Evolutionary conservation across 345 rosid genomes (phyloP), one percentile per base, ranked within the genome.

Genomic region (Adansonia digitata): DNA sequence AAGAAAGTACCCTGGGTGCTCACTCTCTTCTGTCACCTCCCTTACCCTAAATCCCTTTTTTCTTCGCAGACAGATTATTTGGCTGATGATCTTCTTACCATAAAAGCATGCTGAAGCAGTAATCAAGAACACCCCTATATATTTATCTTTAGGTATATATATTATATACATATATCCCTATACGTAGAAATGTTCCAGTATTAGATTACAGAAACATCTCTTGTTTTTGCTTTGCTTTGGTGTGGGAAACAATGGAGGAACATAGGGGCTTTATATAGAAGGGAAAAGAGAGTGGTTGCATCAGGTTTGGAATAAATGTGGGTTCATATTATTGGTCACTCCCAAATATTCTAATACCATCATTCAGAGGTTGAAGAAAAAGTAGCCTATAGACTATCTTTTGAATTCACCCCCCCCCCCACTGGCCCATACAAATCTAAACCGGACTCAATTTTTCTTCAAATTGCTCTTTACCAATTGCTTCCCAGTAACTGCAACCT

Each of bases 11-110:
- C 92, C 85, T 88, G 84, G 85, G 98, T 93, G 98, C 98, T 93
- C 98, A 90, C 98, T 93, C 94, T 93, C 97, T 93, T 91, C 98
- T 93, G 98, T 93, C 97, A 91, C 91, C 94, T 77, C 89, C 67
- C 81, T 80, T 87, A 84, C 89, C 88, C 81, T 75, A 22, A 59
- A 72, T 18, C 12, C 42, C 75, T 4, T n/a, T 46, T 14, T 20
- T 52, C 14, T 7, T 11, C 31, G 73, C 42, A 39, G 34, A 66
- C 48, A 43, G 48, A 12, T 43, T 43, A 43, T 43, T 43, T 1
- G 14, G 34, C 34, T 31, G 34, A 31, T 31, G n/a, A n/a, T n/a
- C 34, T 31, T 31, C 34, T 31, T 31, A 31, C 2, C 46, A 52
- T 6, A 52, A 40, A 20, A 31, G 42, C 74, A 20, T 71, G 74